Evolutionary conservation across 108 stramenopile genomes (phyloP).

Genomic region (Cyclotella sp.): DNA sequence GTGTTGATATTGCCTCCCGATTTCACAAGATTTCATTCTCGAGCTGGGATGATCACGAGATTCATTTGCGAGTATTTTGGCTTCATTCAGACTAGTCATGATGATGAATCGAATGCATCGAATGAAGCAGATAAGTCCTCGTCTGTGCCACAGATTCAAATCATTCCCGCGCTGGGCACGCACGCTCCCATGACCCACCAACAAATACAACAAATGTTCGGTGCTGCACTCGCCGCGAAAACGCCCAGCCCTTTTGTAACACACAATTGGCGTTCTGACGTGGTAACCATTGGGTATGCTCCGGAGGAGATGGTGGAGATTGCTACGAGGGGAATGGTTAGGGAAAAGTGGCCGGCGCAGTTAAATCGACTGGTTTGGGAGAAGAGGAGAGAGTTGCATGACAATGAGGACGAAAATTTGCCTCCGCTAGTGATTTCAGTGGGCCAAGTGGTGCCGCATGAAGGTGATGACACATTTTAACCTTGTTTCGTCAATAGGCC

Average conservation of each 20-base stretch:
- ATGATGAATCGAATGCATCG: not conserved
- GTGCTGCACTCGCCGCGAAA: constrained; percentile 54
- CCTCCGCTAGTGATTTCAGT: constrained; percentile 84
- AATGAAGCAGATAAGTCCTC: not conserved
- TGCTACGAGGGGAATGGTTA: constrained; percentile 71
- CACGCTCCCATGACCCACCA: constrained; percentile 91
- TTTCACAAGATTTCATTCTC: constrained; percentile 90
- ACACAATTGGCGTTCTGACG: constrained; percentile 96
- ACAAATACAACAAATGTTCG: constrained; percentile 90
- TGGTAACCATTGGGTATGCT: constrained; percentile 92
- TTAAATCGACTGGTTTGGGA: constrained; percentile 94
- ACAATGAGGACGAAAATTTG: constrained; percentile 29
- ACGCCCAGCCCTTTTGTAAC: constrained; percentile 73
- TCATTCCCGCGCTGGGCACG: constrained; percentile 93
- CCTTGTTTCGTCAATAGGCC: not conserved
- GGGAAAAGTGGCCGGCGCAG: constrained; percentile 92
- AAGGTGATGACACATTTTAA: constrained; percentile 3
- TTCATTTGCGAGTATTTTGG: constrained; percentile 90
- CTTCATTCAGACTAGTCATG: constrained; percentile 32
- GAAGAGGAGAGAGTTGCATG: constrained; percentile 50
- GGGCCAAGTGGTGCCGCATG: constrained; percentile 69
- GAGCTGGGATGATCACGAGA: constrained; percentile 84
- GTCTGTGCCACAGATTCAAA: constrained; percentile 57
- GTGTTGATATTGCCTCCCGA: constrained; percentile 92
- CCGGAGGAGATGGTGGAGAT: constrained; percentile 80